Evolutionary conservation across 495 filamentous ascomycete species (phyloP).

Genomic region (Talaromyces trachyspermus): DNA sequence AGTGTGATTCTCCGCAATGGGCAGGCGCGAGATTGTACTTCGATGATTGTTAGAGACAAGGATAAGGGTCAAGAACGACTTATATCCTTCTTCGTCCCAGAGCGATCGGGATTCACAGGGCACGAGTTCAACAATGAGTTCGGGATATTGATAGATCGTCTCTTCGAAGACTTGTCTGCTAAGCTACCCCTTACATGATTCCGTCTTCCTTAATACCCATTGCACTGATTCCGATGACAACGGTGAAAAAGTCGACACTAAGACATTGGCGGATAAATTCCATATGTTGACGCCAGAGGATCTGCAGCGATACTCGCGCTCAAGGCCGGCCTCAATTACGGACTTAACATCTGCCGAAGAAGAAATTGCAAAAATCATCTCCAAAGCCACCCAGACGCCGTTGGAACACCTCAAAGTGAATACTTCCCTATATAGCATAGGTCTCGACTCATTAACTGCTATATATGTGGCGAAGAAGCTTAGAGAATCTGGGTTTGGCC

Average conservation of each 20-base stretch:
- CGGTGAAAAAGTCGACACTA: constrained; percentile 54
- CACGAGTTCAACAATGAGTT: neutral
- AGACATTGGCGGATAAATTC: constrained; percentile 28
- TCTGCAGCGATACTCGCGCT: constrained; percentile 20
- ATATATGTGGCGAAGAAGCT: constrained; percentile 56
- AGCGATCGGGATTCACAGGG: constrained; percentile 3
- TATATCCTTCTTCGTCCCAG: constrained; percentile 52
- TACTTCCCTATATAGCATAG: constrained; percentile 55
- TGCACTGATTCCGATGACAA: constrained; percentile 52
- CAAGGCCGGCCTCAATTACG: constrained; percentile 9
- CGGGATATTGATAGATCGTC: constrained; percentile 14
- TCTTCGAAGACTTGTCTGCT: constrained; percentile 34
- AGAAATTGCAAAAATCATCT: constrained; percentile 43
- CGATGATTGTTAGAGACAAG: constrained; percentile 34
- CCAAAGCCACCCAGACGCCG: constrained; percentile 38
- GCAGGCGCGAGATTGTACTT: constrained; percentile 44
- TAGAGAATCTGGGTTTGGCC: constrained; percentile 26
- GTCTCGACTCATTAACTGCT: constrained; percentile 75
- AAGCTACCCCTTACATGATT: constrained; percentile 61
- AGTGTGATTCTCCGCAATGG: constrained; percentile 37
- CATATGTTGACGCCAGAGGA: constrained; percentile 13
- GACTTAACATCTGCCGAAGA: constrained; percentile 32
- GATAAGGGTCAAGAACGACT: constrained; percentile 30
- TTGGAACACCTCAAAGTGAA: constrained; percentile 33
- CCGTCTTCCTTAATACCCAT: constrained; percentile 63